Evolutionary conservation across 1,284 basidiomycete genomes (phyloP), one percentile per base, ranked within the genome.

Genomic region (Rhizoctonia solani): DNA sequence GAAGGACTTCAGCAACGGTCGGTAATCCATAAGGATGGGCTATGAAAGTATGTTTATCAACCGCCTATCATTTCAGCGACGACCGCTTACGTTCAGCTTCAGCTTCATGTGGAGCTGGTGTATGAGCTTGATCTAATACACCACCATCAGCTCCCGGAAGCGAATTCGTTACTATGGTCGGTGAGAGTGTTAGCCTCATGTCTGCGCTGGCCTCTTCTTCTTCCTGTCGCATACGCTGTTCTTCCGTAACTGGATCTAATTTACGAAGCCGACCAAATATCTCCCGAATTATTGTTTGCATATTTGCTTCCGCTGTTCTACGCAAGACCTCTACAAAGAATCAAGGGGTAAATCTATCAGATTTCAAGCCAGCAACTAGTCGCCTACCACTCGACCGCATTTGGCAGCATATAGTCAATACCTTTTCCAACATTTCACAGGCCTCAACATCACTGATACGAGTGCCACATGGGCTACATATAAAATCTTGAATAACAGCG

Each of bases 391-490:
- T 93, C 4, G 98, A 81, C 46, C 97, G 84, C 82, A 96, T 97
- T 76, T 98, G 93, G 77, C 96, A 98, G 72, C 95, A 95, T 73
- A 97, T 98, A 37, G 94, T 97, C 71, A 99, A 79, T 0, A 97
- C 95, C 4, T 96, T 98, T 79, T 99, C 97, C 74, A 99, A 82
- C 87, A 99, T 95, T 79, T 98, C 96, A 76, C 97, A 99, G 21
- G 99, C 90, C 76, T 95, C 92, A 69, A 97, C 87, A 74, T 99
- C 96, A 41, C 92, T 91, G 42, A 98, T 82, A 11, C 83, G 81
- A 23, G 77, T 74, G 0, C 88, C 89, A n/a, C 89, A 83, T 56
- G 76, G 79, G 30, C 87, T 85, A 68, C 88, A 86, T 72, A 96
- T 82, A 73, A 92, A 87, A 74, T 93, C 88, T 70, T 92, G 87